Evolutionary conservation across 2,329 filamentous ascomycete genomes (phyloP), one percentile per base, ranked within the genome.

Genomic region (Beauveria brongniartii): DNA sequence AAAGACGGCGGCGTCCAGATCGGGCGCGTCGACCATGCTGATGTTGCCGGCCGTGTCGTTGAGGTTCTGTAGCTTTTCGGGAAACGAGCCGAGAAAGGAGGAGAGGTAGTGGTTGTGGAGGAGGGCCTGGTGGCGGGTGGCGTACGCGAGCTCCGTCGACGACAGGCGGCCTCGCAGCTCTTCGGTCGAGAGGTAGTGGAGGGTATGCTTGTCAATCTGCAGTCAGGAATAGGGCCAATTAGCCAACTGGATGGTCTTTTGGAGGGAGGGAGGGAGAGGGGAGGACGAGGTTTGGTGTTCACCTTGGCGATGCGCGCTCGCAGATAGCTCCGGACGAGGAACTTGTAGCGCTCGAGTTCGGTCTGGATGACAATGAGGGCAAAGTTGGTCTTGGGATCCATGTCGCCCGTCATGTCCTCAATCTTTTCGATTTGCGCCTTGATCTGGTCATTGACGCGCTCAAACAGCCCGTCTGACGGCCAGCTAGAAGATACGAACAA

Each of bases 311-410:
- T 86, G n/a, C 94, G 82, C 10, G 90, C 87, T 58, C 95, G 83
- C 61, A 99, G 75, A 65, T 93, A 88, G 65, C 89, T 89, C 63
- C 94, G 83, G 20, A 97, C 83, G 24, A 99, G 81, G 70, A 92
- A 99, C 76, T 96, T 96, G 75, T 90, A 95, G 51, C 94, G 82
- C 73, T 97, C 92, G 59, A 99, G 83, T 76, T 99, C 94, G 7
- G 95, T 97, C 78, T 99, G 94, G 59, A 97, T 87, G 64, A 99
- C 89, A 54, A 97, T 96, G 69, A 97, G 86, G 63, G 86, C 86
- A 73, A 99, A 96, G 72, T 96, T 97, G 65, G 90, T 88, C 73
- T 90, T 92, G 52, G 92, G 89, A 69, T 96, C 92, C 85, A 92
- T 89, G 70, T 90, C 87, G 64, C 89, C 89, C 14, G 89, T 93